Evolutionary conservation across 83 land plant species (phyloP).

Genomic region (Thuja plicata): DNA sequence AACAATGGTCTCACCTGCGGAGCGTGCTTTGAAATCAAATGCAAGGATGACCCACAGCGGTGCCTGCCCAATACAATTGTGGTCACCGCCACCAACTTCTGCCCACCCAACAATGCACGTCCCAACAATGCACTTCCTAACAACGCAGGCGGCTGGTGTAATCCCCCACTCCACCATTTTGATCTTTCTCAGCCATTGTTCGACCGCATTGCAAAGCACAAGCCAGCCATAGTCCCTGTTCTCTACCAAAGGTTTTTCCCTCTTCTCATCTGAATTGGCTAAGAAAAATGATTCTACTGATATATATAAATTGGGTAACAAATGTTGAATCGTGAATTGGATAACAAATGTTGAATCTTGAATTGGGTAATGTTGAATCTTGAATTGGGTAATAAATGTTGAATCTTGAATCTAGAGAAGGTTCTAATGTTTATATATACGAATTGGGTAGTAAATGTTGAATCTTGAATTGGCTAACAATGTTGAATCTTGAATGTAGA

Average conservation of each 20-base stretch:
- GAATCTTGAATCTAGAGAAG: too few relatives aligned
- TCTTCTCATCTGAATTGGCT: too few relatives aligned
- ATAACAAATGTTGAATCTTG: too few relatives aligned
- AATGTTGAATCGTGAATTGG: too few relatives aligned
- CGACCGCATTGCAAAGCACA: background rate
- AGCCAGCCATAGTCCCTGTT: background rate
- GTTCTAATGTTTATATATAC: too few relatives aligned
- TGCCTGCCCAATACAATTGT: background rate
- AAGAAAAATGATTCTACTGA: too few relatives aligned
- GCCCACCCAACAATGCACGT: slow-evolving; percentile 7
- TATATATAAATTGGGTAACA: too few relatives aligned
- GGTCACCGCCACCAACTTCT: background rate
- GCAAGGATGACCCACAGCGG: background rate
- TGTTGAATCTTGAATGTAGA: too few relatives aligned
- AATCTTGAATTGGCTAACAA: too few relatives aligned
- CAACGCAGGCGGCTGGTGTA: background rate
- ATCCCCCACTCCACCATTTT: background rate
- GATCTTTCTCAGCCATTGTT: background rate
- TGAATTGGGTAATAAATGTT: too few relatives aligned
- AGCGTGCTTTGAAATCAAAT: slow-evolving; percentile 5
- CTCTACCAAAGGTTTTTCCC: background rate
- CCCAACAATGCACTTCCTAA: slow-evolving; percentile 2
- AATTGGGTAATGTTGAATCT: too few relatives aligned
- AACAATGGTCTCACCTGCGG: background rate
- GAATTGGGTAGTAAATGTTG: too few relatives aligned